These are phyloP conservation scores for Malus sylvestris DNA, from an alignment of 306 rosid genomes.

Conservation along the genomic window DNA sequence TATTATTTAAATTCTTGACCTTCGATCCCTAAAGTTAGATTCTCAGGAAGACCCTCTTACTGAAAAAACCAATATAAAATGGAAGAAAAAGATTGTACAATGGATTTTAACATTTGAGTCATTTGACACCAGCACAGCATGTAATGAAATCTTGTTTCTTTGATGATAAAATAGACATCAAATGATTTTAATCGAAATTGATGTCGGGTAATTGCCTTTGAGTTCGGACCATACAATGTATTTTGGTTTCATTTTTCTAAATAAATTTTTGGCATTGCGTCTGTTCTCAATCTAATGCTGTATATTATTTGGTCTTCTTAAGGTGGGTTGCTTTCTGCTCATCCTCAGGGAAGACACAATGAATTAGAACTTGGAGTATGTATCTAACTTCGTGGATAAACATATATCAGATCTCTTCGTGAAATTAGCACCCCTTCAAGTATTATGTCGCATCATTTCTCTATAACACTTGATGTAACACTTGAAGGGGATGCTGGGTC, in stretches of 20 bases:
- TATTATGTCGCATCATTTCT: background rate
- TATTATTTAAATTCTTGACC: background rate
- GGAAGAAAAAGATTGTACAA: background rate
- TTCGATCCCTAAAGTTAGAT: background rate
- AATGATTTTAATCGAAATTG: background rate
- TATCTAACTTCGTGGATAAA: constrained; percentile 25
- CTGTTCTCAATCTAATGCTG: constrained; percentile 29
- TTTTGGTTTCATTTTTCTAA: constrained; percentile 1
- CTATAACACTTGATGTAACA: background rate
- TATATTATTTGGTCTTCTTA: constrained; percentile 14
- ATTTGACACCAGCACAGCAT: background rate
- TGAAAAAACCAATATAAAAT: background rate
- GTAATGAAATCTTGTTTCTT: background rate
- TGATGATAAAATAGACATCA: background rate
- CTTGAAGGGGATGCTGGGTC: background rate
- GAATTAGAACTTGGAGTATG: constrained; percentile 73
- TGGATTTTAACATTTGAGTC: background rate
- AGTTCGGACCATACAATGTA: too few species aligned
- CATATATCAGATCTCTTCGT: background rate
- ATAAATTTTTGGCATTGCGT: constrained; percentile 4
- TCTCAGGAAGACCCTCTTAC: background rate
- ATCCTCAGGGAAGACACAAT: constrained; percentile 48
- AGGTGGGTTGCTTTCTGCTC: constrained; percentile 61
- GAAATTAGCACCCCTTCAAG: background rate
- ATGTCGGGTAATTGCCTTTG: background rate